phyloP scores from a whole-genome alignment of 108 stramenopile species.

The Nitzschia sp. region DNA sequence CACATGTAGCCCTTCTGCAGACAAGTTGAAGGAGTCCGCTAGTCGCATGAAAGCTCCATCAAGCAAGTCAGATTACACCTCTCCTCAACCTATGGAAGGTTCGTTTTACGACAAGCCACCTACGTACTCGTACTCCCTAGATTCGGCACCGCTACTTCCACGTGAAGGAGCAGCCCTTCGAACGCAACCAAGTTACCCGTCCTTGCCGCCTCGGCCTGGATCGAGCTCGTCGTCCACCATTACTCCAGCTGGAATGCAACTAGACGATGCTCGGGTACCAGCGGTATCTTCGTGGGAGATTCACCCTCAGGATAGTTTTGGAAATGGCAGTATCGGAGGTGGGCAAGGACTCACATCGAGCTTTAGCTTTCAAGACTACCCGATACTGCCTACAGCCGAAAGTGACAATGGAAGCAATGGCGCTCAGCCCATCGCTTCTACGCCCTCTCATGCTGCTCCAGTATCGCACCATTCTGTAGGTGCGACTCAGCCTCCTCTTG shows the following conservation, averaged over 20 bases:
- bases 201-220: conserved; percentile 47
- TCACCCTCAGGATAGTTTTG: conserved; percentile 62
- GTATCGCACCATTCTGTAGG: conserved; percentile 8
- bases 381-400: conserved; percentile 40
- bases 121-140: conserved; percentile 53
- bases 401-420: conserved; percentile 33
- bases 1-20: conserved; percentile 50
- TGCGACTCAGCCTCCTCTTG: conserved; percentile 26
- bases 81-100: conserved; percentile 25
- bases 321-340: conserved; percentile 40
- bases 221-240: conserved; percentile 46
- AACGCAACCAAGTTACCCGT: conserved; percentile 18
- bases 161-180: conserved; percentile 12
- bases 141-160: conserved; percentile 50
- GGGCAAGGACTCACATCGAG: conserved; percentile 39
- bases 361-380: conserved; percentile 66
- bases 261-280: conserved; percentile 38
- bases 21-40: conserved; percentile 20
- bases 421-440: not conserved
- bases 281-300: conserved; percentile 72
- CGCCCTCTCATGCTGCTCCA: not conserved
- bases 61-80: conserved; percentile 15
- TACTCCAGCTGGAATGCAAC: conserved; percentile 36
- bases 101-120: conserved; percentile 45
- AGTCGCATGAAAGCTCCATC: not conserved